A percentile compares a stretch with the other conserved stretches of the same genome.
Evolutionary conservation across 2,329 filamentous ascomycete species (phyloP).

Genomic region (Penicillium aurantiogriseum): DNA sequence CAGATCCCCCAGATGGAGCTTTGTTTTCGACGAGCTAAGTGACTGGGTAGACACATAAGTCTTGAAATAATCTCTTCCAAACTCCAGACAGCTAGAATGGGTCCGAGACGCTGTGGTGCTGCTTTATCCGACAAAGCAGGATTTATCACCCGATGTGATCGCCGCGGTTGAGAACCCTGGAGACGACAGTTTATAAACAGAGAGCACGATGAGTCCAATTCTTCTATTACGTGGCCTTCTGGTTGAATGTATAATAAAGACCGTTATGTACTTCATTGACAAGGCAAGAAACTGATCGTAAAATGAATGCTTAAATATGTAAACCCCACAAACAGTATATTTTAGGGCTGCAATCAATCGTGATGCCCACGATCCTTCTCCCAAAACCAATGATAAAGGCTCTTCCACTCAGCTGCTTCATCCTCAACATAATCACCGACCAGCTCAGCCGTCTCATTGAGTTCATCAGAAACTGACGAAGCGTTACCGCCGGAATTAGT

Average conservation of each 20-base stretch:
- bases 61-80: too few relatives aligned
- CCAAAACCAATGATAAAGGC: conserved; percentile 45
- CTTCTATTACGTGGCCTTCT: too few relatives aligned
- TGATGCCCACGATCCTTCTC: conserved; percentile 28
- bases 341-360: background rate
- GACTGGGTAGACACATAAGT: too few relatives aligned
- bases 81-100: too few relatives aligned
- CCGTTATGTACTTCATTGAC: background rate
- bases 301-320: background rate
- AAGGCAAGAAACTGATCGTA: background rate
- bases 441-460: conserved; percentile 46
- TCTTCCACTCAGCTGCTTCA: conserved; percentile 41
- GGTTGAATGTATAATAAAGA: background rate
- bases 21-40: too few relatives aligned
- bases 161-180: too few relatives aligned
- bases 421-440: conserved; percentile 49
- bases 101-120: too few relatives aligned
- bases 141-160: too few relatives aligned
- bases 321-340: background rate
- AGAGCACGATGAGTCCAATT: too few relatives aligned
- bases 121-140: too few relatives aligned
- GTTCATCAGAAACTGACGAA: conserved; percentile 20
- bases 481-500: conserved; percentile 23
- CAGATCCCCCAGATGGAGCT: too few relatives aligned
- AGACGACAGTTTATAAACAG: too few relatives aligned